Base-by-base conservation (phyloP, 225 moss, liverwort and hornwort genomes). In the Pleurozium schreberi region DNA sequence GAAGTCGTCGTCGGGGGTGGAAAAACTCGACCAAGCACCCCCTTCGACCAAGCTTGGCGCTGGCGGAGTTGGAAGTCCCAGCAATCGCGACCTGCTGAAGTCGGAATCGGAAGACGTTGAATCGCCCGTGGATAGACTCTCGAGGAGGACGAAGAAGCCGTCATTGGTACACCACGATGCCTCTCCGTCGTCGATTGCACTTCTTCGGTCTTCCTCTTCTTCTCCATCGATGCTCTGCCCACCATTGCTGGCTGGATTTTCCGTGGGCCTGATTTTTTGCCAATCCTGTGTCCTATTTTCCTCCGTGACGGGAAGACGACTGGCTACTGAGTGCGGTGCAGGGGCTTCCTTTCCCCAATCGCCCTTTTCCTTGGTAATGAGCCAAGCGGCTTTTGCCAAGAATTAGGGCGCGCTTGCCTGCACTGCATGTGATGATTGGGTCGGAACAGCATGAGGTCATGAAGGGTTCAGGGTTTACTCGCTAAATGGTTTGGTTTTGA, bases 81-180 rank as follows among this genome's bases (percentile, higher is more conserved):
- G 90, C 78, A 96, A 92, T 62, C 90, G 94, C 22, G 98, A 96
- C 81, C 90, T 95, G 47, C 63, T 84, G 59, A 97, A 96, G 90
- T 88, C 92, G 68, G 95, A 96, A 62, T 91, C 90, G 80, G 96
- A 96, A 80, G 94, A 92, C 50, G 91, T 88, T 59, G 92, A 92
- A 80, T 89, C 95, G 55, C 92, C 94, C 27, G 89, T 91, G 38
- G 96, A 97, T 81, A 90, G 93, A 80, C 80, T 94, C 10, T 87
- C 91, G 50, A 87, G 95, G 87, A 93, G 98, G 80, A 81, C 85
- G 62, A 98, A 96, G 91, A 97, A 97, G 84, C 79, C 93, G 40
- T 89, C 92, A 45, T 74, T 87, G 94, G 94, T 94, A 88, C 70
- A 14, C 50, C 83, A 49, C 69, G 40, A 73, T 90, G 77, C 76